Evolutionary conservation across 2,329 filamentous ascomycete species (phyloP), one percentile per base, ranked within the genome.

Genomic region (Colletotrichum ledebouriae): DNA sequence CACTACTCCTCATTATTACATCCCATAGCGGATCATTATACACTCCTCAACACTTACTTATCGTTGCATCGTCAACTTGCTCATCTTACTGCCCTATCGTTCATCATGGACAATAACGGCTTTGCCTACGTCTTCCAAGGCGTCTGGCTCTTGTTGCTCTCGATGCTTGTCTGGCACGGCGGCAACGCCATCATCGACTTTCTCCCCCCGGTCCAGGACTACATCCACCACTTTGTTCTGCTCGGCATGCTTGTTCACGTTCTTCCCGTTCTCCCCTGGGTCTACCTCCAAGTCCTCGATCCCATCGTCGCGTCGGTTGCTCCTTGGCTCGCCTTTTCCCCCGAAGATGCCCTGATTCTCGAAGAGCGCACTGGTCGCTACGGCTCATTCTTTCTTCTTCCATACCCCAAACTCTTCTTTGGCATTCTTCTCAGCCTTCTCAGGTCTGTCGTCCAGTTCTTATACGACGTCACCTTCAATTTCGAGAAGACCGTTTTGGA

Each of bases 381-480:
- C n/a, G 20, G 7, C n/a, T 12, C 17, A 3, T n/a, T n/a, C 34
- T 37, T 13, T 5, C 52, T 56, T 13, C 33, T 56, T 7, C 52
- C 52, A 3, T 56, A 41, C 34, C 37, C 33, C 15, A 41, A 56
- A 7, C 22, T 34, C 17, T 6, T 6, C 3, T 13, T 41, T 4
- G n/a, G 52, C 6, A 12, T 15, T 41, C 10, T 10, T 22, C 6
- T 10, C 3, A 10, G 11, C 20, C 13, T 6, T 41, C 29, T 29
- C 11, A 13, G 10, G 6, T 6, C 17, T 17, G 13, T 41, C 17
- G 12, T 12, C 12, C 22, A 22, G 6, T 3, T 33, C 7, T 12
- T 42, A 9, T 41, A 56, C 52, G 20, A 56, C 52, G 20, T 56
- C 17, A 15, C 33, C 34, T 56, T 56, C 13, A 33, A 42, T 6